phyloP scores from a whole-genome alignment of 345 rosid species.

The Triadica sebifera region DNA sequence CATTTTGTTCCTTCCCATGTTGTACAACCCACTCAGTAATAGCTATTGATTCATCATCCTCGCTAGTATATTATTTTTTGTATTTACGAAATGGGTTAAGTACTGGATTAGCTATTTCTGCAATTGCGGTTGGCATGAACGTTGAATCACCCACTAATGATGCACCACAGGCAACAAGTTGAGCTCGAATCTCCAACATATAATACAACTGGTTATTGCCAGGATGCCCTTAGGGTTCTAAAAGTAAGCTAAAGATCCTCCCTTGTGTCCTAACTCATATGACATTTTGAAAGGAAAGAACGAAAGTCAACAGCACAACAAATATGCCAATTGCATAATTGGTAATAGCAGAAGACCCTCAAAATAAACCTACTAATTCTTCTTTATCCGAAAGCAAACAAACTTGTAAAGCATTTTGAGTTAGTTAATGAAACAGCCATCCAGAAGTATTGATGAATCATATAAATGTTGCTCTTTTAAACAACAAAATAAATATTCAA shows the following conservation, averaged over 20 bases:
- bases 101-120: slow-evolving; percentile 58
- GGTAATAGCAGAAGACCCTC: no score
- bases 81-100: slow-evolving; percentile 64
- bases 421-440: no score
- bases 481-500: slow-evolving; percentile 4
- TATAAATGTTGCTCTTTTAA: no score
- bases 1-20: slow-evolving; percentile 76
- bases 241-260: no score
- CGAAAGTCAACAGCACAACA: background rate
- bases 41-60: slow-evolving; percentile 51
- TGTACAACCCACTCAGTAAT: slow-evolving; percentile 56
- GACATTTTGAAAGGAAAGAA: no score
- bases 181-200: slow-evolving; percentile 70
- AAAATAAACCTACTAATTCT: no score
- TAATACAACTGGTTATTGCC: background rate
- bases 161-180: slow-evolving; percentile 83
- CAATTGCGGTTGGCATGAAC: slow-evolving; percentile 85
- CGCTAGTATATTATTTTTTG: slow-evolving; percentile 29
- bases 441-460: no score
- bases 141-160: slow-evolving; percentile 87
- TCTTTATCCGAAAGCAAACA: no score
- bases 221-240: no score
- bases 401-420: no score
- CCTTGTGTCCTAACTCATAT: background rate
- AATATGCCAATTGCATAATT: background rate